Percentiles rank a stretch among this genome's conserved stretches.
These are phyloP conservation scores for Juncus inflexus DNA, from an alignment of 176 grass and related monocot species.

Conservation along the genomic window DNA sequence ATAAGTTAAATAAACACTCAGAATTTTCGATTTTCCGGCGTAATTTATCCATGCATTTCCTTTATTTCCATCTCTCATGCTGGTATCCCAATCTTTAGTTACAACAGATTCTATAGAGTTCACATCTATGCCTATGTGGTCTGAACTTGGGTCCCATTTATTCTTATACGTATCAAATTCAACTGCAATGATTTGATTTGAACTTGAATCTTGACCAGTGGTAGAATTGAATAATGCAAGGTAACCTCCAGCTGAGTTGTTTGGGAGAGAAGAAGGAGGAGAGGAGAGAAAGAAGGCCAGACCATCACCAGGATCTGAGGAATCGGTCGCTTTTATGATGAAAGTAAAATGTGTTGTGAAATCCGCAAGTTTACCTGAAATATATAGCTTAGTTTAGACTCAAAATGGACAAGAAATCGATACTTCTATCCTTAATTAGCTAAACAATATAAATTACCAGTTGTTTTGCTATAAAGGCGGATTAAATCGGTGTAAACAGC, in stretches of 20 bases:
- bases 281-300: conserved; percentile 76
- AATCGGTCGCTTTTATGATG: conserved; percentile 39
- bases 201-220: neutral
- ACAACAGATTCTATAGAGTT: conserved; percentile 40
- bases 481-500: conserved; percentile 44
- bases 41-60: conserved; percentile 65
- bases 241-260: conserved; percentile 41
- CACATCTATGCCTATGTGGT: conserved; percentile 68
- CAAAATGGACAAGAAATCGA: neutral
- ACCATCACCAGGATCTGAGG: conserved; percentile 44
- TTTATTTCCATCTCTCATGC: conserved; percentile 51
- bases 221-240: conserved; percentile 61
- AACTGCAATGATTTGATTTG: conserved; percentile 43
- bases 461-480: conserved; percentile 39
- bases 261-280: conserved; percentile 52
- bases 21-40: conserved; percentile 39
- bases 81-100: conserved; percentile 39
- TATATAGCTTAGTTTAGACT: conserved; percentile 12
- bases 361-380: conserved; percentile 38
- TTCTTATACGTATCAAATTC: conserved; percentile 77
- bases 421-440: neutral
- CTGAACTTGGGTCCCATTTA: conserved; percentile 49
- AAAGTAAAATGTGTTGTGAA: conserved; percentile 66
- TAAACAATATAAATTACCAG: neutral
- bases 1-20: conserved; percentile 71